Percentiles rank a stretch among this genome's conserved stretches.
These are phyloP conservation scores for Rauvolfia tetraphylla DNA, from an alignment of 257 asterid species.

Conservation along the genomic window DNA sequence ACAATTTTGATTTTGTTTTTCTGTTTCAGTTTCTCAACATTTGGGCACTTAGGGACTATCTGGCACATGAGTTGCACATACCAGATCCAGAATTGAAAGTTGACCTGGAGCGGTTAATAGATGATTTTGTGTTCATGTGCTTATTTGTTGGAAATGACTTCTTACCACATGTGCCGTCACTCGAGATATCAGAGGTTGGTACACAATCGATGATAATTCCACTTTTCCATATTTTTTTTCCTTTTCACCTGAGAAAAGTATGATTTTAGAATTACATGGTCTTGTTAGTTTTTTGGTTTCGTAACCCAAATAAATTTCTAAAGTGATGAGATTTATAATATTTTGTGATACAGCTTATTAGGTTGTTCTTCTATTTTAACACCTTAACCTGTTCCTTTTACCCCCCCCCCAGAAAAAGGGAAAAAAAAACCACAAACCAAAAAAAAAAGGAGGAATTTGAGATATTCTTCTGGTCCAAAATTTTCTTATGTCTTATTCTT, in stretches of 20 bases:
- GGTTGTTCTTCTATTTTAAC: conserved; percentile 1
- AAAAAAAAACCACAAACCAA: no score
- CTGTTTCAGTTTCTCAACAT: conserved; percentile 45
- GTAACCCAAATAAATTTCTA: neutral
- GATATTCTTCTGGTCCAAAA: neutral
- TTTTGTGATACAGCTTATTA: neutral
- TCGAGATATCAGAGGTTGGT: conserved; percentile 62
- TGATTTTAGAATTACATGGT: neutral
- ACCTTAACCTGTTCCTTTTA: neutral
- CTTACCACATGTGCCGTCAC: conserved; percentile 61
- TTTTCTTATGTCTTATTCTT: conserved; percentile 9
- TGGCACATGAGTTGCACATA: conserved; percentile 40
- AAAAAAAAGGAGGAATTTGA: neutral
- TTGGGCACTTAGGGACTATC: conserved; percentile 61
- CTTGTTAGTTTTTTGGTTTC: neutral
- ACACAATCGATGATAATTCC: conserved; percentile 13
- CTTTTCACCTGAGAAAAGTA: neutral
- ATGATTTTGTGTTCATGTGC: conserved; percentile 68
- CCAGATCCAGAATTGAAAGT: conserved; percentile 36
- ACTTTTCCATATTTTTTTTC: neutral
- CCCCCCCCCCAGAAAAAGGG: no score
- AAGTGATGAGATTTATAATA: neutral
- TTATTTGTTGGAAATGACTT: conserved; percentile 69
- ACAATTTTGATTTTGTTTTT: neutral
- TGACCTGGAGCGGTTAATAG: conserved; percentile 52